Evolutionary conservation across 2,329 filamentous ascomycete genomes (phyloP).

Genomic region (Fusarium nodosum): DNA sequence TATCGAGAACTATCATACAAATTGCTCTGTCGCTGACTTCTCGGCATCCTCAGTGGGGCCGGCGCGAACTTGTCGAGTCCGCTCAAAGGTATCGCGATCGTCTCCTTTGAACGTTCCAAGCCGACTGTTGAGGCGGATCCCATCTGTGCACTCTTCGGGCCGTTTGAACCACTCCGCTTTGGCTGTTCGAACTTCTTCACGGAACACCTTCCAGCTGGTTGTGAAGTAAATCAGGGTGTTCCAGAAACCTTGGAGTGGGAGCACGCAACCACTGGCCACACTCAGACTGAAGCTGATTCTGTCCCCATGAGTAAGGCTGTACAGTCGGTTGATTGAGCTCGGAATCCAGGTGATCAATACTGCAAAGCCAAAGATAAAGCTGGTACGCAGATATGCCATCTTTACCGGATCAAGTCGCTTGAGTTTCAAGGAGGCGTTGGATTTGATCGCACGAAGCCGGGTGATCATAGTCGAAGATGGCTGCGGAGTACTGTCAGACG

Average conservation of each 20-base stretch:
- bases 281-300: slow-evolving; percentile 73
- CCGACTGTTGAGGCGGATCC: slow-evolving; percentile 49
- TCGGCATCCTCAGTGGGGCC: slow-evolving; percentile 7
- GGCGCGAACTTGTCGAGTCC: slow-evolving; percentile 20
- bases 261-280: slow-evolving; percentile 76
- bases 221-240: slow-evolving; percentile 82
- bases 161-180: slow-evolving; percentile 30
- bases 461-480: slow-evolving; percentile 35
- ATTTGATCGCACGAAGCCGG: slow-evolving; percentile 46
- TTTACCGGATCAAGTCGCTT: slow-evolving; percentile 66
- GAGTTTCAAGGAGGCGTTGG: slow-evolving; percentile 52
- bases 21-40: slow-evolving; percentile 9
- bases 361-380: slow-evolving; percentile 71
- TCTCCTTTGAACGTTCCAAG: slow-evolving; percentile 42
- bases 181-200: slow-evolving; percentile 45
- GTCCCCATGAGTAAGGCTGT: slow-evolving; percentile 68
- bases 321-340: slow-evolving; percentile 79
- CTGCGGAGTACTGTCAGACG: slow-evolving; percentile 43
- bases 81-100: slow-evolving; percentile 45
- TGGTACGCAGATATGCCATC: slow-evolving; percentile 70
- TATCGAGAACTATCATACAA: not conserved
- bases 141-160: slow-evolving; percentile 19
- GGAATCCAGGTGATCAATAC: slow-evolving; percentile 73
- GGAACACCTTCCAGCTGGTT: slow-evolving; percentile 66
- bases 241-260: slow-evolving; percentile 85